Evolutionary conservation across 805 yeast genomes (phyloP), one percentile per base, ranked within the genome.

Genomic region (Saccharomycopsis babjevae): DNA sequence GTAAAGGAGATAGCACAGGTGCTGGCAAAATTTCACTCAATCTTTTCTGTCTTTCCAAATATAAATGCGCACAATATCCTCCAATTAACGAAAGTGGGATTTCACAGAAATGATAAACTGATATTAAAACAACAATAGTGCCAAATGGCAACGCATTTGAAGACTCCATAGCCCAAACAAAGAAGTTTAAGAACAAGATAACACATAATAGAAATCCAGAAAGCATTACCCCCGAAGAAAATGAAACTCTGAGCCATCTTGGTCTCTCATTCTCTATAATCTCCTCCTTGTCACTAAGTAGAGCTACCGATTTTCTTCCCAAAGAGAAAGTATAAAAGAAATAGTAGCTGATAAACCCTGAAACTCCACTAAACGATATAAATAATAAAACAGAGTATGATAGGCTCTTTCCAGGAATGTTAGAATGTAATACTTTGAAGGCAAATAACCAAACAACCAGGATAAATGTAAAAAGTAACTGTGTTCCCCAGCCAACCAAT

Each of bases 61-160:
- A 22, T 61, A 68, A 67, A 67, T 83, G 82, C 6, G 82, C 79
- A 58, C 78, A 65, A 36, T 73, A 72, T 1, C 90, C 93, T n/a
- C 96, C 97, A 50, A 86, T 63, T 11, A 88, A 63, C 8, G 92
- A 86, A 59, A 90, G 74, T 1, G 96, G 96, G 11, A 88, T 76
- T 66, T 88, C 88, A n/a, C 88, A 70, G 15, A 85, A 67, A 52
- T 85, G 76, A 71, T 88, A 86, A 58, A 85, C 71, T 8, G 78
- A 65, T n/a, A 87, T 70, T 52, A 89, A 70, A 1, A 82, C 78
- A 7, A 86, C 72, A 22, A 89, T 78, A 0, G 96, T 85, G 5
- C 89, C 86, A 66, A 89, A 86, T 15, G 96, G 96, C 54, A 89
- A 74, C 0, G 93, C 91, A 57, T 80, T 76, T 0, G 94, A 84